Percentiles rank a stretch among this genome's conserved stretches.
Conservation (phyloP, 1,284 basidiomycete species). For the Tylopilus sp. region DNA sequence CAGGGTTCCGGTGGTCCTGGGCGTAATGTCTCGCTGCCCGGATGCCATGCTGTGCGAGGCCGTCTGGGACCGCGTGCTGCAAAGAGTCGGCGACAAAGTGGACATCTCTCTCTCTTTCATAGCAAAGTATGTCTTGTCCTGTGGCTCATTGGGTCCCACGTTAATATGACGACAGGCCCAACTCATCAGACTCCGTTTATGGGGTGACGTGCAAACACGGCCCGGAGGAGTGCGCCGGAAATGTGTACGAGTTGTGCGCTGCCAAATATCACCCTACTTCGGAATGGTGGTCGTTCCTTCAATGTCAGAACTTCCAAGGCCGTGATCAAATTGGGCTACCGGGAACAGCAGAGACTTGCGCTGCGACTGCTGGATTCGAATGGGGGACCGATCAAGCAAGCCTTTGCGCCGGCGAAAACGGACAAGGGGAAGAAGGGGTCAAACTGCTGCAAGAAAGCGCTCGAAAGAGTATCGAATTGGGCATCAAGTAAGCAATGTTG, state of each 20-base stretch:
- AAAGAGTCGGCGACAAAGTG: slow-evolving; percentile 60
- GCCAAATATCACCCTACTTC: slow-evolving; percentile 48
- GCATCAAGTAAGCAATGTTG: slow-evolving; percentile 50
- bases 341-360: slow-evolving; percentile 65
- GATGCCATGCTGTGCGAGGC: slow-evolving; percentile 77
- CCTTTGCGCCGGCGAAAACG: slow-evolving; percentile 55
- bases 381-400: slow-evolving; percentile 64
- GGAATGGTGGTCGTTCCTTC: slow-evolving; percentile 72
- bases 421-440: slow-evolving; percentile 59
- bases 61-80: slow-evolving; percentile 71
- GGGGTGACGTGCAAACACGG: slow-evolving; percentile 82
- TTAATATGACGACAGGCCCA: slow-evolving; percentile 45
- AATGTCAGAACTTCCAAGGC: slow-evolving; percentile 75
- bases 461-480: slow-evolving; percentile 42
- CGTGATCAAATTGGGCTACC: slow-evolving; percentile 61
- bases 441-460: slow-evolving; percentile 60
- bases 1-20: slow-evolving; percentile 58
- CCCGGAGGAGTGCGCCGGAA: slow-evolving; percentile 76
- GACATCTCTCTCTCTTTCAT: slow-evolving; percentile 71
- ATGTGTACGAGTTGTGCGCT: slow-evolving; percentile 82
- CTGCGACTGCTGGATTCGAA: slow-evolving; percentile 57
- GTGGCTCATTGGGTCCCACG: slow-evolving; percentile 5
- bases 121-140: slow-evolving; percentile 48
- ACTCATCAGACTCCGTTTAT: slow-evolving; percentile 60
- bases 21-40: slow-evolving; percentile 77